These are phyloP conservation scores for Trapa bicornis DNA, from an alignment of 345 rosid species.

Conservation along the genomic window DNA sequence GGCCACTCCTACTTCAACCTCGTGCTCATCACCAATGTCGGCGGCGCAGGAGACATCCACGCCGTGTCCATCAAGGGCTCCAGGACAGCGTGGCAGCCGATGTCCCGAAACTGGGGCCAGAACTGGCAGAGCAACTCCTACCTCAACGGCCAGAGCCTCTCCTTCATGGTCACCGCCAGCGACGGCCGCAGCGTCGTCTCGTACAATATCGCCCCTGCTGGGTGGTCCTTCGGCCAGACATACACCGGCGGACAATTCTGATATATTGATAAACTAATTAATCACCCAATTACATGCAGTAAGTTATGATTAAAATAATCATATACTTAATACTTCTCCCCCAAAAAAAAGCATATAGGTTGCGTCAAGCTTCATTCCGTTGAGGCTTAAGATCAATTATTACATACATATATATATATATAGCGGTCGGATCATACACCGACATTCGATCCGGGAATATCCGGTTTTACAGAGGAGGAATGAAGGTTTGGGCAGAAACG, in stretches of 20 bases:
- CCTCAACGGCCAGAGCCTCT: conserved; percentile 60
- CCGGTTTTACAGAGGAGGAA: not conserved
- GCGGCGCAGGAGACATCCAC: conserved; percentile 66
- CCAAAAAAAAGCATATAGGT: not conserved
- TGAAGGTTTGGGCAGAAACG: not conserved
- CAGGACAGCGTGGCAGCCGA: conserved; percentile 45
- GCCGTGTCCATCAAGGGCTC: conserved; percentile 56
- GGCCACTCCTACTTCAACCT: conserved; percentile 76
- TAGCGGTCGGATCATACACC: too few species aligned
- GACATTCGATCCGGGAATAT: too few species aligned
- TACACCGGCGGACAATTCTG: conserved; percentile 54
- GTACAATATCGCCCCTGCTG: conserved; percentile 48
- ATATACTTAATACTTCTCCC: not conserved
- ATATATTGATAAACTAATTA: conserved; percentile 11
- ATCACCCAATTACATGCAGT: not conserved
- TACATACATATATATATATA: too few species aligned
- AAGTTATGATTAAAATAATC: not conserved
- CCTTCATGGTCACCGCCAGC: conserved; percentile 53
- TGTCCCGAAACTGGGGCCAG: conserved; percentile 86
- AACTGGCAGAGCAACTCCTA: conserved; percentile 81
- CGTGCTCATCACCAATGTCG: conserved; percentile 58
- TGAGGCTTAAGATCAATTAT: too few species aligned
- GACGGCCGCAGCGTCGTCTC: conserved; percentile 50
- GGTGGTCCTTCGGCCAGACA: conserved; percentile 74
- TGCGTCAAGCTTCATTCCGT: too few species aligned